Evolutionary conservation across 192 early-diverging fungal genomes (phyloP), one percentile per base, ranked within the genome.

Genomic region (Globomyces pollinis-pini): DNA sequence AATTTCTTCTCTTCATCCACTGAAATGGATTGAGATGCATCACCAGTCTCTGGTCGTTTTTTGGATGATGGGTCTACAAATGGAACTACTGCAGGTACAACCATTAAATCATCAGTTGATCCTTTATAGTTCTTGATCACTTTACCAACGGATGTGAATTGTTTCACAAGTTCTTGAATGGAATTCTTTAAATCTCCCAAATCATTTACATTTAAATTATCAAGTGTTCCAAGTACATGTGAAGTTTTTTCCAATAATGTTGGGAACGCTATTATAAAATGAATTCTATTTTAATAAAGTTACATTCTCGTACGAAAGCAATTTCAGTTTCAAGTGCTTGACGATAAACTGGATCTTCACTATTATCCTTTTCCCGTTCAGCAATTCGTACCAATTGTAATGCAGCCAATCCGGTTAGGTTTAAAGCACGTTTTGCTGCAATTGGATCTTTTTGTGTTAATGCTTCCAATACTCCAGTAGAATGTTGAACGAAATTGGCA

Each of bases 301-400:
- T 47, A 29, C 6, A 47, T 55, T n/a, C 53, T 55, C 29, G 21
- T 7, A 55, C 24, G n/a, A 38, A 35, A 9, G 53, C 34, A 20
- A 55, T 38, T 55, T 55, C 53, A n/a, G 30, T 41, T 26, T 20
- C n/a, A 13, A 55, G 53, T 2, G 53, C 34, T 41, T 36, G 38
- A 9, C 33, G 29, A 34, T 55, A 55, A 38, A 9, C 29, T 55
- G 7, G 53, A 55, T 55, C 53, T 32, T 55, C 53, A 28, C 29
- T 55, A 55, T 55, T 55, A 8, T 61, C 50, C 36, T 41, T 64
- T 44, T 63, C 63, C 16, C 30, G 38, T 12, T 44, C 51, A 30
- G 32, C 47, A 36, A 59, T 47, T 23, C 36, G 8, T 26, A 38
- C 20, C n/a, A 57, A 31, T 52, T 54, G 41, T 21, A 49, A 34